Evolutionary conservation across 305 asterid species (phyloP).

Genomic region (Ilex paraguariensis): DNA sequence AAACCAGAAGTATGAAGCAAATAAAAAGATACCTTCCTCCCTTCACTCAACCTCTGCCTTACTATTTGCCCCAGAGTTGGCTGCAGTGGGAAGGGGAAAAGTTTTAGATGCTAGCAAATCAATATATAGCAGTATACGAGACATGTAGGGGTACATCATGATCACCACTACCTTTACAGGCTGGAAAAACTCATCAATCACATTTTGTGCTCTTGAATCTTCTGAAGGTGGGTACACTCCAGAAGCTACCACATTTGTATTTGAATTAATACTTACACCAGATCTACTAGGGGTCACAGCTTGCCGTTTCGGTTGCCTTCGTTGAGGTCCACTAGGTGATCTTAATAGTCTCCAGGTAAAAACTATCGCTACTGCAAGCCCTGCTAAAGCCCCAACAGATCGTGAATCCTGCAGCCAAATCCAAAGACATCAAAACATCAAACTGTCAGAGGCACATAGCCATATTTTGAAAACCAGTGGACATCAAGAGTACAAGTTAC

Average conservation of each 20-base stretch:
- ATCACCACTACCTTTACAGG: conserved; percentile 51
- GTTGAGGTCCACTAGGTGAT: conserved; percentile 56
- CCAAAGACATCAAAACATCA: conserved; percentile 1
- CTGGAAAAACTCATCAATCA: conserved; percentile 81
- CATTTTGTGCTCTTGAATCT: conserved; percentile 71
- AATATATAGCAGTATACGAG: not conserved
- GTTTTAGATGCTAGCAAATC: not conserved
- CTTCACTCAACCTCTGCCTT: conserved; percentile 81
- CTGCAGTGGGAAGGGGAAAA: conserved; percentile 42
- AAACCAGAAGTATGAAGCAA: not conserved
- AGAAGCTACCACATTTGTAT: conserved; percentile 31
- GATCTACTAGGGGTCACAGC: conserved; percentile 48
- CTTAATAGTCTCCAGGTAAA: conserved; percentile 82
- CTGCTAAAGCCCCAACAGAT: conserved; percentile 81
- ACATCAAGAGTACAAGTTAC: no score
- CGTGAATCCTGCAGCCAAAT: conserved; percentile 57
- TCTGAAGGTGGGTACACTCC: conserved; percentile 44
- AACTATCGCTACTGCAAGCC: conserved; percentile 75
- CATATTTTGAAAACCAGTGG: not conserved
- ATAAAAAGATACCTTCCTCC: conserved; percentile 63
- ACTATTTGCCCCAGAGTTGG: conserved; percentile 83
- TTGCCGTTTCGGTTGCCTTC: conserved; percentile 71
- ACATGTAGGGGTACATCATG: not conserved
- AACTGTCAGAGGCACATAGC: no score
- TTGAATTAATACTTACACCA: conserved; percentile 35